Conservation (phyloP, 768 basidiomycete species). For the Rickenella mellea region DNA sequence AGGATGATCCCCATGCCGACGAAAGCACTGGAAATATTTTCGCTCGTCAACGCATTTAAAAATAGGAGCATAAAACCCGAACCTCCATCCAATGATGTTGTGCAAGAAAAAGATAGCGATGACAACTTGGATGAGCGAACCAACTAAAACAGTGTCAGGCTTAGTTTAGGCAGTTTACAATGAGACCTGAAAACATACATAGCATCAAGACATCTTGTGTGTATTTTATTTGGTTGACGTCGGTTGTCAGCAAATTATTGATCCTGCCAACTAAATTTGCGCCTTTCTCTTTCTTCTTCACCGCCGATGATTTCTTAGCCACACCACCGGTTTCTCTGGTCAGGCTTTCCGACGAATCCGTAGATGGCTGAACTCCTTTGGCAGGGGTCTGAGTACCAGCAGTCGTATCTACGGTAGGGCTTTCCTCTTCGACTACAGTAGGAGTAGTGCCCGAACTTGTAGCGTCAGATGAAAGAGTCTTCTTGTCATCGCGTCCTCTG, state of each 20-base stretch:
- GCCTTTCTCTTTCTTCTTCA: slow-evolving; percentile 9
- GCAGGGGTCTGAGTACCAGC: neutral
- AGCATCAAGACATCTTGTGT: neutral
- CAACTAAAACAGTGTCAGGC: neutral
- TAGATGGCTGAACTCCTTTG: too few species aligned
- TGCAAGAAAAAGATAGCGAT: slow-evolving; percentile 34
- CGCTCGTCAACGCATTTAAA: neutral
- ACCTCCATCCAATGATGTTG: slow-evolving; percentile 40
- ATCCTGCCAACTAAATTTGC: slow-evolving; percentile 46
- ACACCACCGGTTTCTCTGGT: neutral
- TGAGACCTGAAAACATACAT: neutral
- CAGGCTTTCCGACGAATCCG: too few species aligned
- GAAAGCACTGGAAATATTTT: slow-evolving; percentile 19
- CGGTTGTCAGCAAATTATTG: slow-evolving; percentile 67
- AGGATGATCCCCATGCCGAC: slow-evolving; percentile 32
- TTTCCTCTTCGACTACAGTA: neutral
- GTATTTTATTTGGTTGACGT: slow-evolving; percentile 16
- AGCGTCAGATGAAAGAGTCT: neutral
- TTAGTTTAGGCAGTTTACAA: neutral
- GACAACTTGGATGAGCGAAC: slow-evolving; percentile 20
- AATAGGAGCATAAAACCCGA: slow-evolving; percentile 3
- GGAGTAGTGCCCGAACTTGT: neutral
- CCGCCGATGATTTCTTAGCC: neutral
- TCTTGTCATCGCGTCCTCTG: neutral
- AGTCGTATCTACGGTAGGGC: neutral